Evolutionary conservation across 495 filamentous ascomycete species (phyloP).

Genomic region (Astrocystis sublimbata): DNA sequence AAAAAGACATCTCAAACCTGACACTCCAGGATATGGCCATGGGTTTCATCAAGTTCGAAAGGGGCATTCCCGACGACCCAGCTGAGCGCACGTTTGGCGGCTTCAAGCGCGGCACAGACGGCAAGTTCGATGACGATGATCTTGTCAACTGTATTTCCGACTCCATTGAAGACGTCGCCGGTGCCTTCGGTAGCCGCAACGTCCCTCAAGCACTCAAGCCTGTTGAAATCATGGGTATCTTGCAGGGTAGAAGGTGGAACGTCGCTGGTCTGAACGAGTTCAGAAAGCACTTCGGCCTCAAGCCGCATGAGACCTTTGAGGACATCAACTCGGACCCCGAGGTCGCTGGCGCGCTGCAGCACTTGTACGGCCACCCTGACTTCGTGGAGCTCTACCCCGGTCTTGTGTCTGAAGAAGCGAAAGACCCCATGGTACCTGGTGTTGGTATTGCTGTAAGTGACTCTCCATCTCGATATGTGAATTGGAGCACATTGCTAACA

Average conservation of each 20-base stretch:
- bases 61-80: conserved; percentile 60
- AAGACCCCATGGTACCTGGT: conserved; percentile 70
- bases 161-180: conserved; percentile 64
- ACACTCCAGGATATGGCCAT: conserved; percentile 57
- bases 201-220: conserved; percentile 72
- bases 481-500: conserved; percentile 14
- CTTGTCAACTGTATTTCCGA: conserved; percentile 67
- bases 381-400: conserved; percentile 52
- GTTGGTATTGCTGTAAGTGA: conserved; percentile 64
- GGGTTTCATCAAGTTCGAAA: conserved; percentile 62
- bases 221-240: conserved; percentile 83
- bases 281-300: conserved; percentile 74
- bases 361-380: conserved; percentile 77
- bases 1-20: conserved; percentile 55
- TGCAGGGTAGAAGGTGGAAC: conserved; percentile 82
- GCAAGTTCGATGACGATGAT: conserved; percentile 65
- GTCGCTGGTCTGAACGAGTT: conserved; percentile 86
- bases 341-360: conserved; percentile 64
- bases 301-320: conserved; percentile 74
- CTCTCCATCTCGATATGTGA: not conserved
- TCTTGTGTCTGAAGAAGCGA: conserved; percentile 78
- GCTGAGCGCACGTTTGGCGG: conserved; percentile 63
- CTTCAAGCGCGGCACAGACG: conserved; percentile 59
- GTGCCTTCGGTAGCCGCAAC: conserved; percentile 68
- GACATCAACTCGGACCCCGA: conserved; percentile 75